Evolutionary conservation across 2,329 filamentous ascomycete genomes (phyloP), one percentile per base, ranked within the genome.

Genomic region (Pseudophaeomoniella oleicola): DNA sequence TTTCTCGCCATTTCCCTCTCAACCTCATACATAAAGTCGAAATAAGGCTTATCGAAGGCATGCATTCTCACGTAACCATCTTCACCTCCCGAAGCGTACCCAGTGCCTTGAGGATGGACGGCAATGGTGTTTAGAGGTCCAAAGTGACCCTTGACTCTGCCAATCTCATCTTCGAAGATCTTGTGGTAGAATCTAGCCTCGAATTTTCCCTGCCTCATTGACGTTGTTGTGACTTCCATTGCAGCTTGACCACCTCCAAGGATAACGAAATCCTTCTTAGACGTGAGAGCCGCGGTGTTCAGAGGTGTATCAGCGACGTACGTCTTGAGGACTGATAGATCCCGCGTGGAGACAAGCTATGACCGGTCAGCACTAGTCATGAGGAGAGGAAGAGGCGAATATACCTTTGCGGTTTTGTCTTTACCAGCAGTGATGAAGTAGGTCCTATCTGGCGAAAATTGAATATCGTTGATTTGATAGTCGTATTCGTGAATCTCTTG

Each of bases 141-240:
- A 64, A 98, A 98, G 63, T 98, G 90, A 45, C 90, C 90, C 57
- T 86, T 76, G 46, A 98, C 90, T 69, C 90, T 81, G 50, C 90
- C 90, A 54, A 96, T 88, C 69, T 98, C 90, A 63, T 98, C 88
- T 64, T 94, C 86, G 59, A 98, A 96, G 59, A 98, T 81, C 74
- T 93, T 96, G 78, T 98, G 90, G 72, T 94, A 98, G 73, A 98
- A 98, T 47, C 90, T 79, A 32, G 90, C 90, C 65, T 98, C 90
- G 69, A 98, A 98, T 67, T 96, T 96, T 66, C 90, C 90, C 71
- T 98, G 90, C 48, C 90, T 77, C 35, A 86, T 79, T 19, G 81
- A 81, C 36, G 90, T 96, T 37, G 84, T 92, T 40, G 90, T 98
- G 63, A 98, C 90, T 57, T 96, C 88, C 85, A 94, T 94, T 56